Evolutionary conservation across 2,329 filamentous ascomycete species (phyloP).

Genomic region (Fusarium transvaalense): DNA sequence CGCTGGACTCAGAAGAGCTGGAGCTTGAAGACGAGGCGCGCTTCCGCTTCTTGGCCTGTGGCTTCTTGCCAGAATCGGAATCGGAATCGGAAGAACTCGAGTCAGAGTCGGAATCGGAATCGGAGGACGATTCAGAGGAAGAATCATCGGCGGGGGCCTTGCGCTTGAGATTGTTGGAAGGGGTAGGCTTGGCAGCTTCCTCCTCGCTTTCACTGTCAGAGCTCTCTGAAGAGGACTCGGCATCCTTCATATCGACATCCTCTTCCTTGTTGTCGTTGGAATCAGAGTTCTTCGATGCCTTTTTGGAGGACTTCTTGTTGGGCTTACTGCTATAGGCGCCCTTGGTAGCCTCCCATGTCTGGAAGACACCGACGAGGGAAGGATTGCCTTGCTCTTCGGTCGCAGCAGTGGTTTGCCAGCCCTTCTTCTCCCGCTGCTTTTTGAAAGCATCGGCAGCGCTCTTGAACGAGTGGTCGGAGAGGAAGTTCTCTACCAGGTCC

Average conservation of each 20-base stretch:
- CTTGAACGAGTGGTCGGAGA: slow-evolving; percentile 74
- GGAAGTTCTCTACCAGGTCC: slow-evolving; percentile 74
- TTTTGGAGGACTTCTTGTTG: slow-evolving; percentile 43
- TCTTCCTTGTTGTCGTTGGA: slow-evolving; percentile 51
- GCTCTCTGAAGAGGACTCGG: slow-evolving; percentile 53
- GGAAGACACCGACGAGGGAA: slow-evolving; percentile 64
- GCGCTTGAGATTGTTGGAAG: slow-evolving; percentile 55
- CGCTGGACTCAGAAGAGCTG: slow-evolving; percentile 42
- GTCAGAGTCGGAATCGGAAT: slow-evolving; percentile 52
- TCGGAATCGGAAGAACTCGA: slow-evolving; percentile 39
- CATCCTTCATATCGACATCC: slow-evolving; percentile 63
- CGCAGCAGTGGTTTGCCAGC: slow-evolving; percentile 54
- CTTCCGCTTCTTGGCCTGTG: slow-evolving; percentile 66
- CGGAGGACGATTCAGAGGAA: slow-evolving; percentile 54
- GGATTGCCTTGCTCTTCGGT: slow-evolving; percentile 43
- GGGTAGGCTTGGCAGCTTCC: slow-evolving; percentile 41
- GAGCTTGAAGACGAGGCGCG: slow-evolving; percentile 44
- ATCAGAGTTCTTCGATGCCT: slow-evolving; percentile 27
- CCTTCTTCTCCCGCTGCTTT: slow-evolving; percentile 70
- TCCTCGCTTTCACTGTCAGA: slow-evolving; percentile 44
- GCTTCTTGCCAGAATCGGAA: slow-evolving; percentile 58
- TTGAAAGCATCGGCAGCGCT: slow-evolving; percentile 72
- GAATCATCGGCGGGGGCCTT: slow-evolving; percentile 53
- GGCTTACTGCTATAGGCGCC: slow-evolving; percentile 33
- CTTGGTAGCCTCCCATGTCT: slow-evolving; percentile 61